Conservation (phyloP, 176 grass and related monocot species). For the Typha latifolia region DNA sequence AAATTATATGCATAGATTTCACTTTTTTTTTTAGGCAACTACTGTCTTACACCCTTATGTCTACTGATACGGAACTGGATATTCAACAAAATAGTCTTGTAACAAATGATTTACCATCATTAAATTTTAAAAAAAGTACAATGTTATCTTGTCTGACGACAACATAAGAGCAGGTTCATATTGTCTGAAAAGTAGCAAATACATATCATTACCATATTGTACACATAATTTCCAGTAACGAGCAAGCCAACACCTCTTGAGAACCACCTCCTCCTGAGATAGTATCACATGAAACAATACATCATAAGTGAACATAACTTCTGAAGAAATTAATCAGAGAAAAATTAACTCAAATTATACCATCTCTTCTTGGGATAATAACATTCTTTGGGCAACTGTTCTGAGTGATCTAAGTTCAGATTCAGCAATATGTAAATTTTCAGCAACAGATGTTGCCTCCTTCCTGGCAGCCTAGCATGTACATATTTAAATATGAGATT, state of each 20-base stretch:
- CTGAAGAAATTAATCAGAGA: not conserved
- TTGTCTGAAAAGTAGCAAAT: not conserved
- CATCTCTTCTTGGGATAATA: slow-evolving; percentile 84
- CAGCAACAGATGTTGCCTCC: slow-evolving; percentile 29
- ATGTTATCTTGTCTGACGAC: no score
- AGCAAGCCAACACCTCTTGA: slow-evolving; percentile 96
- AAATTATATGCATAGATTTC: no score
- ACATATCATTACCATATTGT: slow-evolving; percentile 45
- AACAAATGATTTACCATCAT: no score
- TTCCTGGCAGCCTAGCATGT: slow-evolving; percentile 34
- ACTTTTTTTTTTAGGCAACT: no score
- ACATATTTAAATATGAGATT: slow-evolving; percentile 19
- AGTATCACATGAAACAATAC: slow-evolving; percentile 27
- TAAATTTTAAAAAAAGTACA: no score
- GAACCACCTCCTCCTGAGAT: slow-evolving; percentile 75
- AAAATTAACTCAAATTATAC: slow-evolving; percentile 14
- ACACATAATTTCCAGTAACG: slow-evolving; percentile 90
- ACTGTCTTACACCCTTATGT: no score
- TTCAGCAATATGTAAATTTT: slow-evolving; percentile 36
- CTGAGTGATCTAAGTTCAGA: slow-evolving; percentile 56
- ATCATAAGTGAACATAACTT: not conserved
- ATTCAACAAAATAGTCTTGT: no score
- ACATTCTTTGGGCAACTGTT: slow-evolving; percentile 57
- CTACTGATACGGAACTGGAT: no score
- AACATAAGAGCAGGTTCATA: not conserved